Conservation (phyloP, 2,329 filamentous ascomycete species). For the Penicillium sp. region DNA sequence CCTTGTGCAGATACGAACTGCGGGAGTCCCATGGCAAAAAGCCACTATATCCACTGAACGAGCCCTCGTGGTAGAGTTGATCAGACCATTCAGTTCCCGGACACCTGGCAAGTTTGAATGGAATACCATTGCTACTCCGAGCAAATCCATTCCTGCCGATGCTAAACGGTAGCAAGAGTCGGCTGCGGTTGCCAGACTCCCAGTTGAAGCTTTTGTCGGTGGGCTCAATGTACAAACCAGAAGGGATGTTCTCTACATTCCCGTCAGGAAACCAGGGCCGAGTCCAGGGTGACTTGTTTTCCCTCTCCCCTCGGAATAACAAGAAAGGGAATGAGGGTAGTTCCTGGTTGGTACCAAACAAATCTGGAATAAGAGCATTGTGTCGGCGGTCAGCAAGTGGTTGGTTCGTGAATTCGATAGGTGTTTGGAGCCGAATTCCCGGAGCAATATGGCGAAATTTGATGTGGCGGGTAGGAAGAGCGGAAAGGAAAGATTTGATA, state of each 20-base stretch:
- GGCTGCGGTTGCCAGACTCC: constrained; percentile 15
- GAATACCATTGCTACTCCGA: constrained; percentile 15
- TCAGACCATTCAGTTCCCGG: background rate
- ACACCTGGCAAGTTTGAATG: background rate
- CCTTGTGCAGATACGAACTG: constrained; percentile 19
- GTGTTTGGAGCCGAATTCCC: constrained; percentile 13
- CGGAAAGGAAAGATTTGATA: background rate
- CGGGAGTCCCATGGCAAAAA: constrained; percentile 6
- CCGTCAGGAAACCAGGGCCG: constrained; percentile 8
- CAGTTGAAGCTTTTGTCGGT: background rate
- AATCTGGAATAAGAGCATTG: background rate
- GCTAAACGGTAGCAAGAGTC: constrained; percentile 16
- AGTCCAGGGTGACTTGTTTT: constrained; percentile 7
- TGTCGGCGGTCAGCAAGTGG: constrained; percentile 6
- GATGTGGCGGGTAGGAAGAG: constrained; percentile 1
- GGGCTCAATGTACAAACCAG: constrained; percentile 17
- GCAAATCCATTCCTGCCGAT: constrained; percentile 15
- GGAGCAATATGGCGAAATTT: constrained; percentile 21
- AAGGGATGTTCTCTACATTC: constrained; percentile 1
- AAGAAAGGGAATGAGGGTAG: background rate
- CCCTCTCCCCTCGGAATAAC: constrained; percentile 5
- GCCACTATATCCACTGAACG: constrained; percentile 16
- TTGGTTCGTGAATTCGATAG: constrained; percentile 10
- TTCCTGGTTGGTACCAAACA: background rate
- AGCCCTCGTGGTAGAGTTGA: constrained; percentile 16